Conservation (phyloP, 257 asterid species). For the Scutellaria galericulata region DNA sequence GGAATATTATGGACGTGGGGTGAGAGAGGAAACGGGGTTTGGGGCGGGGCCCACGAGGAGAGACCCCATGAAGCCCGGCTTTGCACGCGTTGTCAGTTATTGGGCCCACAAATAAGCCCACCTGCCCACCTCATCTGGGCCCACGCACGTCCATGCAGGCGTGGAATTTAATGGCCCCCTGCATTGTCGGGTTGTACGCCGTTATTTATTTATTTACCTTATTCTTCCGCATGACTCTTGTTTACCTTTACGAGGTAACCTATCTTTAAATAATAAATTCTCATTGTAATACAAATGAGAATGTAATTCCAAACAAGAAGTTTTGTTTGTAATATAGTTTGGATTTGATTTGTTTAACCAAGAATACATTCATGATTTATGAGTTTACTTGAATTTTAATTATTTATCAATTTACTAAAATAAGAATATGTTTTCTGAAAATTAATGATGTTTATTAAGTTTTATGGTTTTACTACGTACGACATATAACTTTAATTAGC, state of each 20-base stretch:
- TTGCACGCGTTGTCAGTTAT: slow-evolving; percentile 68
- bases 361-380: too few species aligned
- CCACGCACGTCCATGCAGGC: slow-evolving; percentile 56
- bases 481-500: too few species aligned
- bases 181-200: slow-evolving; percentile 43
- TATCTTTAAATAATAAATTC: too few species aligned
- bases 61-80: slow-evolving; percentile 38
- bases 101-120: slow-evolving; percentile 43
- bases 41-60: slow-evolving; percentile 30
- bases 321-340: too few species aligned
- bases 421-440: too few species aligned
- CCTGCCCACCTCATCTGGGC: slow-evolving; percentile 5
- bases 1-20: slow-evolving; percentile 34
- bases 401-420: too few species aligned
- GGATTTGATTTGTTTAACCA: too few species aligned
- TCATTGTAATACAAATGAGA: too few species aligned
- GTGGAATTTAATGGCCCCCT: slow-evolving; percentile 65
- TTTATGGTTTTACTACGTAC: too few species aligned
- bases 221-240: slow-evolving; percentile 29
- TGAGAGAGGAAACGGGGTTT: neutral
- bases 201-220: slow-evolving; percentile 32
- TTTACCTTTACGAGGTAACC: slow-evolving; percentile 34
- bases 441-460: too few species aligned
- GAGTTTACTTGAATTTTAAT: too few species aligned
- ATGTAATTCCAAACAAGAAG: too few species aligned